phyloP scores from a whole-genome alignment of 2,329 filamentous ascomycete genomes.

The Penicillium sp. region DNA sequence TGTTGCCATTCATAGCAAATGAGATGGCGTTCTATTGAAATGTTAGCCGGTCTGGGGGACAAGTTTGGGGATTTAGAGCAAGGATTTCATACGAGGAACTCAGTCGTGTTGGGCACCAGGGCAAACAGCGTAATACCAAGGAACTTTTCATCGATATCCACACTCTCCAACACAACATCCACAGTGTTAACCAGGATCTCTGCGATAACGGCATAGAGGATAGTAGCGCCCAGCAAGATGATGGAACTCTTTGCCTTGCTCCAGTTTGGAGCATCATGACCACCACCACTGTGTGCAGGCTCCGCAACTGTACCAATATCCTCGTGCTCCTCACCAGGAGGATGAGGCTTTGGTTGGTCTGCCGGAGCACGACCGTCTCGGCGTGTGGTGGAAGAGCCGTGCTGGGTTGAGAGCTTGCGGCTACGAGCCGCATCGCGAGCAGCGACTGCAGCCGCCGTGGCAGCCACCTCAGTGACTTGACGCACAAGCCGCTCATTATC shows the following conservation, averaged over 20 bases:
- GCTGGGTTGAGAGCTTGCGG: constrained; percentile 51
- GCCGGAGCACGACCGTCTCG: constrained; percentile 40
- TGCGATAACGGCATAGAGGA: constrained; percentile 94
- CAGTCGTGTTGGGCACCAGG: constrained; percentile 95
- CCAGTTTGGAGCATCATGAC: constrained; percentile 99
- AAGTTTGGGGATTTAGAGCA: background rate
- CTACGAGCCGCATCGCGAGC: constrained; percentile 70
- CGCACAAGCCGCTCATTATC: constrained; percentile 80
- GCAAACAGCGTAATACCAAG: constrained; percentile 95
- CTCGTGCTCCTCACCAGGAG: constrained; percentile 48
- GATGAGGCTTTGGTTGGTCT: constrained; percentile 32
- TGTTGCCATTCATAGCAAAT: constrained; percentile 99
- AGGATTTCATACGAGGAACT: constrained; percentile 74
- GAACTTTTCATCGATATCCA: constrained; percentile 95
- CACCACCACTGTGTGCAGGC: constrained; percentile 58
- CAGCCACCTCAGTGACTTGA: constrained; percentile 90
- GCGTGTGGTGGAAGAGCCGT: constrained; percentile 29
- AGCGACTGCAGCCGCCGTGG: constrained; percentile 84
- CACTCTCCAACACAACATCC: constrained; percentile 88
- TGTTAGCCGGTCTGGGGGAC: constrained; percentile 5
- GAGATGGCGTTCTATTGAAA: constrained; percentile 84
- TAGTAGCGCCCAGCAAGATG: constrained; percentile 82
- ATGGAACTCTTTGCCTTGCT: constrained; percentile 86
- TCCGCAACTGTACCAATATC: constrained; percentile 43
- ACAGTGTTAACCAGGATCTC: constrained; percentile 97